These are phyloP conservation scores for Plantago major DNA, from an alignment of 257 asterid genomes.

Conservation along the genomic window DNA sequence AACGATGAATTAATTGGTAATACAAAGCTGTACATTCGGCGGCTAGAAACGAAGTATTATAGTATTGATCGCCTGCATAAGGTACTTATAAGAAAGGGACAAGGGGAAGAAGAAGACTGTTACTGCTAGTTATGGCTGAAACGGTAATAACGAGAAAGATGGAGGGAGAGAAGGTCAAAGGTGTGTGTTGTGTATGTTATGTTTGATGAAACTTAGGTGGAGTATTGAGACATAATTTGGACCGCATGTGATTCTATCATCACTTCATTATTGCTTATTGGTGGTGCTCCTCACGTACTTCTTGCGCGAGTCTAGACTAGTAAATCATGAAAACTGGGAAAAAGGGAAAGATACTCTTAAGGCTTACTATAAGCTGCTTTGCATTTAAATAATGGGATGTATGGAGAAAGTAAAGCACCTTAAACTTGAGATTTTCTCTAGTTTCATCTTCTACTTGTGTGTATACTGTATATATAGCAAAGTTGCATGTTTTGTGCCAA, in stretches of 20 bases:
- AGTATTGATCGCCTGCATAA: slow-evolving; percentile 45
- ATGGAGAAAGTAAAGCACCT: no score
- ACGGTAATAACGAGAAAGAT: slow-evolving; percentile 31
- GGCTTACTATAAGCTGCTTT: neutral
- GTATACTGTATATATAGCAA: no score
- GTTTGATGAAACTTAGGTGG: slow-evolving; percentile 33
- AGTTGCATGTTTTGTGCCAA: no score
- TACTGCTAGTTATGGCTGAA: slow-evolving; percentile 24
- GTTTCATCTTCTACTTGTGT: no score
- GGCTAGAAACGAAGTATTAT: slow-evolving; percentile 22
- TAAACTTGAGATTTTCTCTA: no score
- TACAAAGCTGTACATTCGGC: slow-evolving; percentile 13
- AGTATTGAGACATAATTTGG: slow-evolving; percentile 25
- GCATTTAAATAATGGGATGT: no score
- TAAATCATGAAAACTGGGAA: neutral
- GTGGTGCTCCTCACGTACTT: slow-evolving; percentile 40
- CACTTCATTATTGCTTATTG: slow-evolving; percentile 22
- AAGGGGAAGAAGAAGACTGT: slow-evolving; percentile 25
- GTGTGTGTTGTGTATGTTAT: slow-evolving; percentile 19
- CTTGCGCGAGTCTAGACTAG: slow-evolving; percentile 19
- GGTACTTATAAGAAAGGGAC: slow-evolving; percentile 35
- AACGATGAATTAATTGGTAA: slow-evolving; percentile 4
- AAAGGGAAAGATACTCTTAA: neutral
- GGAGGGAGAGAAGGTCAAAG: slow-evolving; percentile 32
- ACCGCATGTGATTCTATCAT: slow-evolving; percentile 57